These are phyloP conservation scores for Gracilaria domingensis DNA, from an alignment of 23 red algal genomes.

Conservation along the genomic window DNA sequence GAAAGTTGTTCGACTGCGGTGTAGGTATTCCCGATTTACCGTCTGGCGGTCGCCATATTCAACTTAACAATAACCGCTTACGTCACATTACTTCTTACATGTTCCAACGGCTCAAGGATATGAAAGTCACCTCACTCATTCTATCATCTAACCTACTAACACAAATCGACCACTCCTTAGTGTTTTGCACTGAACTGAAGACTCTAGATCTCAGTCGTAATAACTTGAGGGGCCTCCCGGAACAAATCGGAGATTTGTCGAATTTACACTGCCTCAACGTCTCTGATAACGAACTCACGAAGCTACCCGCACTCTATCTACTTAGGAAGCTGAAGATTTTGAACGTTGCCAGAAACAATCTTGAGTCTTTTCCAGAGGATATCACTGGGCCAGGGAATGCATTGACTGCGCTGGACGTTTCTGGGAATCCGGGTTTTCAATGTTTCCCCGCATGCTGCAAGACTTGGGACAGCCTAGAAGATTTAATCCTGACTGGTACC, in stretches of 20 bases:
- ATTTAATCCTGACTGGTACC: neutral
- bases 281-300: constrained; percentile 29
- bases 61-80: constrained; percentile 37
- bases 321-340: constrained; percentile 44
- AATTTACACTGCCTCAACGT: constrained; percentile 26
- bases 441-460: constrained; percentile 7
- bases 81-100: neutral
- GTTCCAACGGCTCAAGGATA: neutral
- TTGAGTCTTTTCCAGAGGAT: constrained; percentile 33
- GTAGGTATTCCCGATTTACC: neutral
- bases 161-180: neutral
- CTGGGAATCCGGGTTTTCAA: constrained; percentile 23
- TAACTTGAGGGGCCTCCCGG: constrained; percentile 12
- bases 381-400: neutral
- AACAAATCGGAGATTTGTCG: constrained; percentile 4
- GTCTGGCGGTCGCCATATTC: neutral
- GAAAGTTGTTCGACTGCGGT: neutral
- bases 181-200: neutral
- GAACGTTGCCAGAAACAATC: constrained; percentile 32
- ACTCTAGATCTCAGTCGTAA: constrained; percentile 43
- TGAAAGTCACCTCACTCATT: constrained; percentile 33
- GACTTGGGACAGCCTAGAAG: neutral
- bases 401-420: constrained; percentile 26
- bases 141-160: constrained; percentile 28
- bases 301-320: neutral